Evolutionary conservation across 352 stramenopile genomes (phyloP), one percentile per base, ranked within the genome.

Genomic region (Phytopythium oedochilum): DNA sequence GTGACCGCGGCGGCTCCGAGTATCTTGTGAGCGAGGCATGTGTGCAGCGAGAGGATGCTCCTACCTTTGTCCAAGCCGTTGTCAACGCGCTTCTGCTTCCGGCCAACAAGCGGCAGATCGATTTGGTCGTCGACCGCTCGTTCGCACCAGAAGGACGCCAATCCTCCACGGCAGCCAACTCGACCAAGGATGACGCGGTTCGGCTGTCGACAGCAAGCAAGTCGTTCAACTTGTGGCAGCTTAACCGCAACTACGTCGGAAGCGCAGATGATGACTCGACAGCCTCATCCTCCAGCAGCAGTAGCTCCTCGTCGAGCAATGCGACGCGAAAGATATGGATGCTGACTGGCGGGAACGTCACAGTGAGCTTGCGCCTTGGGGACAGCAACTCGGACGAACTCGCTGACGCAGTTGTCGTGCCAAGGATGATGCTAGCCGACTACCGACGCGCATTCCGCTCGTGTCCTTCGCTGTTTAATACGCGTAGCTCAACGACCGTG

Each of bases 141-240:
- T 34, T 48, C 23, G 4, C 25, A 25, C 42, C 42, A 22, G 15
- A 1, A 10, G 42, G 11, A 22, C 20, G 25, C 0, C 42, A 5
- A 12, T 22, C 5, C 2, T 29, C 23, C 4, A 20, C 8, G 40
- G 9, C 15, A 12, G 7, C 9, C 23, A 48, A 15, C 42, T 34
- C 23, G 42, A 48, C 12, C 42, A 48, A 32, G 25, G 23, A 34
- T 3, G 15, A 48, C 42, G 42, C 42, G 11, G 14, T 48, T 3
- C 26, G 8, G 4, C 45, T 52, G 15, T 39, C 17, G 28, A 39
- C 14, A 5, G 18, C 5, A 18, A 39, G 26, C 8, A 18, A 39
- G 18, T 52, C 18, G 28, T 52, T 52, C 28, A n/a, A 40, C 45
- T 29, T 52, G 45, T 39, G 45, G 45, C 45, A 39, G 45, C 12